Base-by-base conservation (phyloP, 805 yeast species). In the Ogataea nonfermentans region DNA sequence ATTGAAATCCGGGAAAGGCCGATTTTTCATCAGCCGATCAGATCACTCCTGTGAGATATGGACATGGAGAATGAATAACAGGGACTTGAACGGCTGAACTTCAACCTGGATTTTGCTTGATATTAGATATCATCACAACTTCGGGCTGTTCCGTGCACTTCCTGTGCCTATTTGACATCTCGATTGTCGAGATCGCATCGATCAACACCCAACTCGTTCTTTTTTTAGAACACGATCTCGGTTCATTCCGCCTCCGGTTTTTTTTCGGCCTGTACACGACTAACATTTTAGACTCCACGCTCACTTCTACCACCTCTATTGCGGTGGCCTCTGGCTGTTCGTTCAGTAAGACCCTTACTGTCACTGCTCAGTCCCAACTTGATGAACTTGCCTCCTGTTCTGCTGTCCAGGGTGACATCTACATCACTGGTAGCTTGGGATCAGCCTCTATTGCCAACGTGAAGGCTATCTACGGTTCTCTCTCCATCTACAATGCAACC, bases 381-480 rank as follows among this genome's bases (percentile, higher is more conserved):
- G 95, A 88, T 56, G 57, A 63, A 19, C 76, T 84, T 39, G 65
- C 86, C 35, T 71, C 79, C 32, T 93, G 99, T 78, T 65, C 76
- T 26, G 84, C 88, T 47, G 73, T 93, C 52, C 75, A 76, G 49
- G 98, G 96, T 74, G 81, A 81, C 63, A 69, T 93, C 55, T 64
- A 70, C 67, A 74, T 91, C 59, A 59, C 74, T 42, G 90, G 90
- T 68, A 71, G 67, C 48, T 65, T 82, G 46, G 81, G 79, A 50
- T 53, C 76, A 44, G 81, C 82, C 52, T 73, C 81, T 43, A 70
- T 93, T 56, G 81, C 83, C 59, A 86, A 84, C 50, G 84, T 90
- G 52, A 62, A 81, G 69, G 79, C 76, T 58, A 69, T 93, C 54
- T 78, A 78, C 60, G 99, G 98, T 70, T 75, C 79, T 57, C 71